These are phyloP conservation scores for Tolypocladium pustulatum DNA, from an alignment of 2,329 filamentous ascomycete genomes.

Conservation along the genomic window DNA sequence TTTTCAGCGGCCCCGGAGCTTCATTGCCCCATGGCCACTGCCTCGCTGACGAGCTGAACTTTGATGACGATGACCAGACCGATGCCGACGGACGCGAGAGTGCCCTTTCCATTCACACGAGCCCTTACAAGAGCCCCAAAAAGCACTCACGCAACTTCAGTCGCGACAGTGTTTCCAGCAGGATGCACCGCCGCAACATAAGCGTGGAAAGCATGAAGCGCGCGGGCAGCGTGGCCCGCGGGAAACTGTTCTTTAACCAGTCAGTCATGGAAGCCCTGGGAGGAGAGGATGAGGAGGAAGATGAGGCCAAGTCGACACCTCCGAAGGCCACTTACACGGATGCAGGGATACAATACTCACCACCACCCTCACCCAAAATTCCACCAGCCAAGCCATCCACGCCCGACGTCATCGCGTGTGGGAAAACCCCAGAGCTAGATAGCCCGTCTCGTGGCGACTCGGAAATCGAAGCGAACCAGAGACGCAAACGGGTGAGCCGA, in stretches of 20 bases:
- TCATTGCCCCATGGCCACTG: slow-evolving; percentile 51
- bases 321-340: slow-evolving; percentile 54
- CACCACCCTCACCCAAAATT: slow-evolving; percentile 61
- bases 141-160: slow-evolving; percentile 44
- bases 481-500: slow-evolving; percentile 54
- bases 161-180: slow-evolving; percentile 41
- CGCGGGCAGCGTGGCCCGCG: slow-evolving; percentile 42
- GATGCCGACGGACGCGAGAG: slow-evolving; percentile 62
- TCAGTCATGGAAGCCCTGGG: slow-evolving; percentile 46
- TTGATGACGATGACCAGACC: slow-evolving; percentile 64
- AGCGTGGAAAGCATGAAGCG: slow-evolving; percentile 49
- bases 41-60: slow-evolving; percentile 82
- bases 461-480: slow-evolving; percentile 64
- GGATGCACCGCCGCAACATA: slow-evolving; percentile 42
- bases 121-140: slow-evolving; percentile 26
- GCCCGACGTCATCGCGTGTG: slow-evolving; percentile 25
- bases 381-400: slow-evolving; percentile 27
- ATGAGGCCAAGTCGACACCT: slow-evolving; percentile 16
- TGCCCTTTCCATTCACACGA: slow-evolving; percentile 36
- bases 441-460: slow-evolving; percentile 32
- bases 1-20: slow-evolving; percentile 39
- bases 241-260: slow-evolving; percentile 42
- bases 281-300: slow-evolving; percentile 39
- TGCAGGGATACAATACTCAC: slow-evolving; percentile 72
- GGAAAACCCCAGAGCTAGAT: slow-evolving; percentile 32